These are phyloP conservation scores for Neocallimastix lanati DNA, from an alignment of 192 early-diverging fungal species.

Conservation along the genomic window DNA sequence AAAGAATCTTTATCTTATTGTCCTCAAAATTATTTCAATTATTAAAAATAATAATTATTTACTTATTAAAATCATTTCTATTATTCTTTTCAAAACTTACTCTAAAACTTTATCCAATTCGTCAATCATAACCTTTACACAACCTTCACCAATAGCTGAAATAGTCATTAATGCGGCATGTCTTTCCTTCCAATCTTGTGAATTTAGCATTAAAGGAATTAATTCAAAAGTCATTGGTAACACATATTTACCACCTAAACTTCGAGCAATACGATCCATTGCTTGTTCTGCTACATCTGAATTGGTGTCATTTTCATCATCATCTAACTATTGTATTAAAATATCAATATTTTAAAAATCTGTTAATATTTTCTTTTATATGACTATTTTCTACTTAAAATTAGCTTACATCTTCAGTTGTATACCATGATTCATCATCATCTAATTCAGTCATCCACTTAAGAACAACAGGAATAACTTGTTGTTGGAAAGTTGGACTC, in stretches of 20 bases:
- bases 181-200: conserved; percentile 69
- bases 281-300: conserved; percentile 83
- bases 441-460: conserved; percentile 91
- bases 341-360: no score
- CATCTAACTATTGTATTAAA: conserved; percentile 68
- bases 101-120: conserved; percentile 71
- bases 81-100: conserved; percentile 11
- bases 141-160: conserved; percentile 93
- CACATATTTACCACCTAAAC: conserved; percentile 72
- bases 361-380: no score
- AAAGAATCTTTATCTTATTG: no score
- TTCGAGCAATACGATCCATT: conserved; percentile 81
- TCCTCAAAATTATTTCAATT: neutral
- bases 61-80: no score
- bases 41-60: no score
- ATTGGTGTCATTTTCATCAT: conserved; percentile 76
- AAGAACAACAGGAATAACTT: conserved; percentile 71
- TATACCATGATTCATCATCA: conserved; percentile 78
- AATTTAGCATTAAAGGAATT: conserved; percentile 75
- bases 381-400: no score
- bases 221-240: conserved; percentile 70
- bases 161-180: conserved; percentile 88
- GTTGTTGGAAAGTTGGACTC: conserved; percentile 53
- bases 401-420: conserved; percentile 49
- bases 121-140: conserved; percentile 77